Conservation (phyloP, 1,139 yeast genomes). For the Nakaseomyces nivariensis region DNA sequence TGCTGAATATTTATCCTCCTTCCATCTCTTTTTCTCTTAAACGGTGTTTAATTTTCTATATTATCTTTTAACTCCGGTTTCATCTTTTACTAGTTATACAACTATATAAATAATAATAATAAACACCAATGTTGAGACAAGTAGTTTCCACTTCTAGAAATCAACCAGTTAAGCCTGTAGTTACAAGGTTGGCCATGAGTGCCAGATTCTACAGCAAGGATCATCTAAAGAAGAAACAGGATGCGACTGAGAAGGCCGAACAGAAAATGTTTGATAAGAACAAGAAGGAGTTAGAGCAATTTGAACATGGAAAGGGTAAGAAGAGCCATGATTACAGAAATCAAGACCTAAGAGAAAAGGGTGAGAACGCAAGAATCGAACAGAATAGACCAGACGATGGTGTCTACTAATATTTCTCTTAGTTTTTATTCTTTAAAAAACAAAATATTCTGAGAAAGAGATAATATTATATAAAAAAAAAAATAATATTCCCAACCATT, state of each 20-base stretch:
- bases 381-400: slow-evolving; percentile 31
- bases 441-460: too few relatives aligned
- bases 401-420: slow-evolving; percentile 15
- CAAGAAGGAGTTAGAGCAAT: slow-evolving; percentile 18
- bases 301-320: slow-evolving; percentile 18
- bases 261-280: slow-evolving; percentile 23
- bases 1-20: too few relatives aligned
- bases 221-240: slow-evolving; percentile 14
- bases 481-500: not conserved
- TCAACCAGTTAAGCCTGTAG: not conserved
- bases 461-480: too few relatives aligned
- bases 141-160: not conserved
- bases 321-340: slow-evolving; percentile 13
- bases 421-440: too few relatives aligned
- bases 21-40: too few relatives aligned
- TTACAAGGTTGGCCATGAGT: not conserved
- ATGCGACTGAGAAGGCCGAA: slow-evolving; percentile 15
- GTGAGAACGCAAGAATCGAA: slow-evolving; percentile 26
- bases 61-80: too few relatives aligned
- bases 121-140: not conserved
- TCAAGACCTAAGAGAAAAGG: slow-evolving; percentile 19
- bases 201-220: not conserved
- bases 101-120: too few relatives aligned
- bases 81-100: too few relatives aligned
- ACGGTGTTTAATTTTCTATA: too few relatives aligned